These are phyloP conservation scores for Saccharomyces hybrid DNA, from an alignment of 1,139 yeast species.

Conservation along the genomic window DNA sequence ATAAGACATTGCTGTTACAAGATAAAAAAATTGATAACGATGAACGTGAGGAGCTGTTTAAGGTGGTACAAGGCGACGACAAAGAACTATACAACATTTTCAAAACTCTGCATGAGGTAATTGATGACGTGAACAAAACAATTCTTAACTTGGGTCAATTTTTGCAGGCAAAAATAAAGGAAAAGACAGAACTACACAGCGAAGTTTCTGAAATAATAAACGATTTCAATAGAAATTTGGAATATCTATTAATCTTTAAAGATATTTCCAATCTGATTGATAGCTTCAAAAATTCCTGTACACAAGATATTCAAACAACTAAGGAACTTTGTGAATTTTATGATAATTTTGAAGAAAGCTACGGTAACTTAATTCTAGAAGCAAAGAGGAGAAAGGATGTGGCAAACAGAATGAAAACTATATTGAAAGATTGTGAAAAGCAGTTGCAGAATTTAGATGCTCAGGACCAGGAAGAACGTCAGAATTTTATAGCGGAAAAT, in stretches of 20 bases:
- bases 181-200: slow-evolving; percentile 21
- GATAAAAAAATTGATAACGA: slow-evolving; percentile 19
- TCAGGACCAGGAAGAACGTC: slow-evolving; percentile 38
- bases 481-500: slow-evolving; percentile 37
- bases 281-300: slow-evolving; percentile 22
- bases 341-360: slow-evolving; percentile 41
- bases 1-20: slow-evolving; percentile 48
- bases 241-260: slow-evolving; percentile 22
- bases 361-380: slow-evolving; percentile 44
- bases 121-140: slow-evolving; percentile 27
- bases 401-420: slow-evolving; percentile 35
- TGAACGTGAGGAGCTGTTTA: slow-evolving; percentile 33
- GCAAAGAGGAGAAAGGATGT: slow-evolving; percentile 40
- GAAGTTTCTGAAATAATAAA: slow-evolving; percentile 23
- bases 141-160: slow-evolving; percentile 27
- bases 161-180: slow-evolving; percentile 9
- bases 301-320: slow-evolving; percentile 27
- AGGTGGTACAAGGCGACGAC: slow-evolving; percentile 37
- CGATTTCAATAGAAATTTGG: slow-evolving; percentile 24
- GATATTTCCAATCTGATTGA: slow-evolving; percentile 22
- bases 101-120: slow-evolving; percentile 29
- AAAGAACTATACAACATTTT: slow-evolving; percentile 35
- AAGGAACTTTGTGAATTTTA: slow-evolving; percentile 41
- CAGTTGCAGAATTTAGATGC: slow-evolving; percentile 34
- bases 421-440: slow-evolving; percentile 37